These are phyloP conservation scores for Cercospora zeae-maydis DNA, from an alignment of 2,329 filamentous ascomycete species.

Conservation along the genomic window DNA sequence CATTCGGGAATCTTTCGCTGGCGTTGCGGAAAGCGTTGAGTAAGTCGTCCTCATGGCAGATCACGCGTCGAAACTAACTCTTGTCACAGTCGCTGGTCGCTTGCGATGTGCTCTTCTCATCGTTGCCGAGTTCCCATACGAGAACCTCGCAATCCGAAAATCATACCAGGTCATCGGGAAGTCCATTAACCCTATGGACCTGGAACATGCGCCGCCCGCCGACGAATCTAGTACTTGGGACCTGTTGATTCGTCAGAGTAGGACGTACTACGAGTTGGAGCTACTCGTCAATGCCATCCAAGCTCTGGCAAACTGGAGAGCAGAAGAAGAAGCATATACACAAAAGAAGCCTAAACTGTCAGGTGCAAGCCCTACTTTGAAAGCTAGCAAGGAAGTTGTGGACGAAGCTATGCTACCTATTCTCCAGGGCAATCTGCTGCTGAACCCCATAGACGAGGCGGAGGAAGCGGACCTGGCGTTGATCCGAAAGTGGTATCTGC, in stretches of 20 bases:
- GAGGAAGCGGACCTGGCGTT: constrained; percentile 60
- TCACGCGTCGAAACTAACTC: constrained; percentile 18
- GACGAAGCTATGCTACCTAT: constrained; percentile 39
- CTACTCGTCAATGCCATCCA: constrained; percentile 43
- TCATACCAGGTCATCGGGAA: constrained; percentile 42
- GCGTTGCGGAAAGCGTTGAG: constrained; percentile 82
- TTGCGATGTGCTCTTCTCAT: constrained; percentile 56
- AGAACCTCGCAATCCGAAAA: constrained; percentile 43
- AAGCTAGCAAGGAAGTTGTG: constrained; percentile 41
- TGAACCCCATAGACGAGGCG: constrained; percentile 36
- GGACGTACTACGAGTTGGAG: constrained; percentile 44
- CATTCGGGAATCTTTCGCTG: constrained; percentile 64
- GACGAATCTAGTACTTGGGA: constrained; percentile 24
- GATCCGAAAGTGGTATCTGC: constrained; percentile 75
- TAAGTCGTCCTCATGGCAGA: constrained; percentile 49
- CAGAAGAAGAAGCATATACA: constrained; percentile 40
- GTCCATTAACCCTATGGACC: constrained; percentile 39
- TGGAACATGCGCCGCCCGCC: constrained; percentile 17
- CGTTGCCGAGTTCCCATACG: constrained; percentile 49
- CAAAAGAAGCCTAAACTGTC: constrained; percentile 23
- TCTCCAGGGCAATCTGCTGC: constrained; percentile 34
- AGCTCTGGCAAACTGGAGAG: constrained; percentile 44
- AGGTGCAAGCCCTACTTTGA: constrained; percentile 31
- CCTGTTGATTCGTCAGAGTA: constrained; percentile 29
- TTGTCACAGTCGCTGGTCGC: constrained; percentile 42